Evolutionary conservation across 2,329 filamentous ascomycete genomes (phyloP).

Genomic region (Penicillium sp.): DNA sequence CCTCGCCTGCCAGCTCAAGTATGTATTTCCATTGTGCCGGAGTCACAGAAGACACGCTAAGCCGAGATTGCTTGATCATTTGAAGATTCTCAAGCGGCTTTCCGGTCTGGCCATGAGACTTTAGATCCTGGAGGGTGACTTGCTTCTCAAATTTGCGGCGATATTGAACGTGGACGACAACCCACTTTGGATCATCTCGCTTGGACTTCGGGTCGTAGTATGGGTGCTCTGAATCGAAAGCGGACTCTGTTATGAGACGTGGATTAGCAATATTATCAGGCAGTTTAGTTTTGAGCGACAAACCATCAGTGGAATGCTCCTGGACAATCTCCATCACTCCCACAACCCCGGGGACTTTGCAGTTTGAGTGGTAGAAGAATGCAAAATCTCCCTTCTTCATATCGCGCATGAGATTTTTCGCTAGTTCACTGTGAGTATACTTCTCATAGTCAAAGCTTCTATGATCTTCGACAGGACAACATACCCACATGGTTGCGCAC

Average conservation of each 20-base stretch:
- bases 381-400: constrained; percentile 92
- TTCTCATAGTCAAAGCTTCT: not conserved
- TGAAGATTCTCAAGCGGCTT: constrained; percentile 70
- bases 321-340: constrained; percentile 86
- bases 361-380: constrained; percentile 97
- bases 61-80: constrained; percentile 73
- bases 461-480: constrained; percentile 9
- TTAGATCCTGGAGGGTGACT: constrained; percentile 70
- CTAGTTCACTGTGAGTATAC: constrained; percentile 40
- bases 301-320: constrained; percentile 77
- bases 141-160: constrained; percentile 73
- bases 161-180: constrained; percentile 83
- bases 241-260: constrained; percentile 53
- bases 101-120: constrained; percentile 58
- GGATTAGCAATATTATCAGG: constrained; percentile 8
- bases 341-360: constrained; percentile 82
- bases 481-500: constrained; percentile 46
- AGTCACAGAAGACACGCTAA: constrained; percentile 67
- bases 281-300: constrained; percentile 31
- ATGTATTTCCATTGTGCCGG: constrained; percentile 51
- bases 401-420: constrained; percentile 81
- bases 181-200: constrained; percentile 73
- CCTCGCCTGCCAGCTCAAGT: constrained; percentile 41
- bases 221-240: constrained; percentile 67
- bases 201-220: constrained; percentile 82